Percentiles rank a stretch among this genome's conserved stretches.
Evolutionary conservation across 2,329 filamentous ascomycete species (phyloP).

Genomic region (Chaetothyriales sp.): DNA sequence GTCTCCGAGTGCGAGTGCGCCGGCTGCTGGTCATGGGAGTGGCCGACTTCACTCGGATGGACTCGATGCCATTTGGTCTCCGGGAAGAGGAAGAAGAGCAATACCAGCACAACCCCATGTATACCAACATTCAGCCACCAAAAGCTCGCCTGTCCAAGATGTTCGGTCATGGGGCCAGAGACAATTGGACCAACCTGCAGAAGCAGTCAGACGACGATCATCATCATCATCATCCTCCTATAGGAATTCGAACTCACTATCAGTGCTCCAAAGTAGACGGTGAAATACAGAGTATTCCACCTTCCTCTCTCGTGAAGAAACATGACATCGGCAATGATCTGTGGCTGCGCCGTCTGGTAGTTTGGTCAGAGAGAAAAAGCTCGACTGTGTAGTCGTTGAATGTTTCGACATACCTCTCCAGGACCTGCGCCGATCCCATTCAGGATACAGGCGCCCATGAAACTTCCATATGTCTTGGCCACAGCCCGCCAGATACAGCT

Average conservation of each 20-base stretch:
- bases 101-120: conserved; percentile 34
- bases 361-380: neutral
- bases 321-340: conserved; percentile 49
- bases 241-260: conserved; percentile 30
- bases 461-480: conserved; percentile 43
- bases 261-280: conserved; percentile 46
- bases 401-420: conserved; percentile 31
- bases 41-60: conserved; percentile 19
- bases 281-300: conserved; percentile 48
- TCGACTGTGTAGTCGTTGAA: neutral
- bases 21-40: neutral
- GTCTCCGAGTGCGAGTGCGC: conserved; percentile 1
- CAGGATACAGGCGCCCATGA: conserved; percentile 48
- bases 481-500: conserved; percentile 44
- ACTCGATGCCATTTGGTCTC: conserved; percentile 46
- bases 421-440: conserved; percentile 50
- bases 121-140: conserved; percentile 51
- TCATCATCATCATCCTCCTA: conserved; percentile 1
- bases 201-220: conserved; percentile 13
- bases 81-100: conserved; percentile 45
- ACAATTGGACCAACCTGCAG: conserved; percentile 39
- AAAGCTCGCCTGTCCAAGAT: conserved; percentile 45
- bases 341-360: conserved; percentile 40
- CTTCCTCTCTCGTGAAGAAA: conserved; percentile 51
- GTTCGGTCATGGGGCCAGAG: conserved; percentile 44